phyloP scores from a whole-genome alignment of 1,284 basidiomycete species.

The Cystobasidiaceae sp. region DNA sequence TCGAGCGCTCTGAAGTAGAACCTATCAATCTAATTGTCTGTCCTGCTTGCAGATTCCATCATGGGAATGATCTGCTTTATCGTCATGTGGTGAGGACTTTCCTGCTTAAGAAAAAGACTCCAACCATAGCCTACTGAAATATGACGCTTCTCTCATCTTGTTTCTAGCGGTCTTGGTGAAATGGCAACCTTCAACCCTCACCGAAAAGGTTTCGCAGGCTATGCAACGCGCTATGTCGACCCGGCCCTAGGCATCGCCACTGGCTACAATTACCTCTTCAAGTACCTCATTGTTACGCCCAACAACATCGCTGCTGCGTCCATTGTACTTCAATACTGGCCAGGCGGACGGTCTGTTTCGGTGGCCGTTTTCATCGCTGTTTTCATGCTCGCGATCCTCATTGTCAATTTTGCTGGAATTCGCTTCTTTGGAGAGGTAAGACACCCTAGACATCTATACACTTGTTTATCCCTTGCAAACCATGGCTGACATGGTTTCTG shows the following conservation, averaged over 20 bases:
- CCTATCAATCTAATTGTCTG: no score
- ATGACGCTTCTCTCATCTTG: neutral
- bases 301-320: conserved; percentile 41
- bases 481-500: no score
- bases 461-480: no score
- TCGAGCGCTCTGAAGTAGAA: neutral
- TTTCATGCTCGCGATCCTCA: conserved; percentile 46
- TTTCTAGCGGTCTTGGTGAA: conserved; percentile 3
- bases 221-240: conserved; percentile 51
- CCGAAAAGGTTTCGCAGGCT: conserved; percentile 35
- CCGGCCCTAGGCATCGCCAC: conserved; percentile 11
- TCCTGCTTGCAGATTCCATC: neutral
- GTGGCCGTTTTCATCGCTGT: conserved; percentile 47
- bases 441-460: no score
- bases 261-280: conserved; percentile 42
- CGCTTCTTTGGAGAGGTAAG: no score
- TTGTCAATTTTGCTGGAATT: conserved; percentile 48
- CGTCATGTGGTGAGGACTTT: neutral
- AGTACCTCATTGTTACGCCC: conserved; percentile 49
- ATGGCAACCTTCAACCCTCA: conserved; percentile 10
- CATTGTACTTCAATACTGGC: conserved; percentile 45
- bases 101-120: neutral
- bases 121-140: neutral
- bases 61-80: conserved; percentile 18
- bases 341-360: neutral